A percentile compares a stretch with the other conserved stretches of the same genome.
phyloP scores from a whole-genome alignment of 768 basidiomycete genomes.

The Tubosaeta sp. region DNA sequence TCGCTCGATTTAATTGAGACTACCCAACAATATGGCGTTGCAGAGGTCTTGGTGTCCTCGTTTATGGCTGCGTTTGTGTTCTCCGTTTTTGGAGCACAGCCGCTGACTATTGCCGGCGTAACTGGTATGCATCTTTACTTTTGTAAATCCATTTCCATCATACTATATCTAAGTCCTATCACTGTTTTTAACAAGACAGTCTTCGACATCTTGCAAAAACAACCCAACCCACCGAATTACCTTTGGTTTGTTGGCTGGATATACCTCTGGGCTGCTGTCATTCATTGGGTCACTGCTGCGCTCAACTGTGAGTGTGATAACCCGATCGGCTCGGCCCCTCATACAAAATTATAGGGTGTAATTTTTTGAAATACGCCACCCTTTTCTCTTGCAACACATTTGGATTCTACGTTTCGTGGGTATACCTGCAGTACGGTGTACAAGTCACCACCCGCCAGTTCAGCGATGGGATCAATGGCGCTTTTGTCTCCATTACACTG shows the following conservation, averaged over 20 bases:
- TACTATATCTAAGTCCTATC: slow-evolving; percentile 60
- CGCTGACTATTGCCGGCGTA: slow-evolving; percentile 87
- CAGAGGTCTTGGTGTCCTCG: slow-evolving; percentile 77
- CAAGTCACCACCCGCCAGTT: slow-evolving; percentile 81
- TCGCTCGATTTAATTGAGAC: slow-evolving; percentile 90
- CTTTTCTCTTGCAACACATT: slow-evolving; percentile 90
- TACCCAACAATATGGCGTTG: slow-evolving; percentile 82
- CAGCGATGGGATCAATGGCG: slow-evolving; percentile 37
- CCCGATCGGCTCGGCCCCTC: neutral
- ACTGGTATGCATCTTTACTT: slow-evolving; percentile 47
- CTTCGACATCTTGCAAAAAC: slow-evolving; percentile 62
- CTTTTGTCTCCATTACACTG: slow-evolving; percentile 64
- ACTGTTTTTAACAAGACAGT: slow-evolving; percentile 92
- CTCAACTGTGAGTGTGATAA: slow-evolving; percentile 58
- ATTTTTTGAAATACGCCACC: slow-evolving; percentile 83
- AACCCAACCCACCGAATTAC: slow-evolving; percentile 63
- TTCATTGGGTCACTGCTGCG: slow-evolving; percentile 78
- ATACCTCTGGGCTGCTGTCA: slow-evolving; percentile 84
- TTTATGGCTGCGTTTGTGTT: slow-evolving; percentile 91
- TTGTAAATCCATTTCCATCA: neutral
- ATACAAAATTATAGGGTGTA: slow-evolving; percentile 51
- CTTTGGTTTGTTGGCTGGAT: slow-evolving; percentile 91
- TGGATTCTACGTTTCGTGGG: slow-evolving; percentile 90
- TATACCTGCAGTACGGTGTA: slow-evolving; percentile 85
- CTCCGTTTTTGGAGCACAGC: slow-evolving; percentile 84